These are phyloP conservation scores for Cichorium intybus DNA, from an alignment of 140 eudicot species.

Conservation along the genomic window DNA sequence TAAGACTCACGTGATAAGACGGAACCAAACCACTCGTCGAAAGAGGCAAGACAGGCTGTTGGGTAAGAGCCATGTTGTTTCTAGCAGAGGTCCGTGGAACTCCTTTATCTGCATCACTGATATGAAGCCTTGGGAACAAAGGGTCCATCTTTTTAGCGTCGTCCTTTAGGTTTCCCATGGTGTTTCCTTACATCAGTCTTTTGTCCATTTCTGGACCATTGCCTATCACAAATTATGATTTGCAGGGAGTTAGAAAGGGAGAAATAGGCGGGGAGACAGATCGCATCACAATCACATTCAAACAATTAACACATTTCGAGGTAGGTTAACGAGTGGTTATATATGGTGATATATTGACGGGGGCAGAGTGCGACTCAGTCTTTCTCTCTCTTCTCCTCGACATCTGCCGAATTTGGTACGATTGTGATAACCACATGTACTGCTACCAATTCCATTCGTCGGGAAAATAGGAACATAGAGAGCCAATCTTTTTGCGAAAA, in stretches of 20 bases:
- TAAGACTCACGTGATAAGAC: constrained; percentile 49
- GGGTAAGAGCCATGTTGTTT: constrained; percentile 72
- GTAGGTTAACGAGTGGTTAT: constrained; percentile 14
- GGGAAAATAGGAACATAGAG: constrained; percentile 27
- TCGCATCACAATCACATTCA: constrained; percentile 23
- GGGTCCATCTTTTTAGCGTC: constrained; percentile 68
- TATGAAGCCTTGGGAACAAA: constrained; percentile 74
- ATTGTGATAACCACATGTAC: constrained; percentile 9
- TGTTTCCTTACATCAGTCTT: not conserved
- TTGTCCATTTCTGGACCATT: not conserved
- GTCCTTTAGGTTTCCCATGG: constrained; percentile 58
- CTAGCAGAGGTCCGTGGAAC: constrained; percentile 71
- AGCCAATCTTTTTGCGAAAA: constrained; percentile 37
- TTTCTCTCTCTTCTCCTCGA: constrained; percentile 15
- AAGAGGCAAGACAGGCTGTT: constrained; percentile 38
- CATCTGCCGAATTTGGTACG: constrained; percentile 26
- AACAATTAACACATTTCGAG: constrained; percentile 16
- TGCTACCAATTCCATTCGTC: constrained; percentile 15
- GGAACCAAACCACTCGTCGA: constrained; percentile 38
- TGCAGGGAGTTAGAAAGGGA: constrained; percentile 27
- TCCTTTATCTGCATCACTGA: constrained; percentile 57
- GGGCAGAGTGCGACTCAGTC: constrained; percentile 35
- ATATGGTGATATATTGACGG: constrained; percentile 18
- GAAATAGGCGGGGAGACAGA: constrained; percentile 19
- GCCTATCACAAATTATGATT: constrained; percentile 13